Evolutionary conservation across 1,284 basidiomycete species (phyloP).

Genomic region (Exobasidium rhododendri): DNA sequence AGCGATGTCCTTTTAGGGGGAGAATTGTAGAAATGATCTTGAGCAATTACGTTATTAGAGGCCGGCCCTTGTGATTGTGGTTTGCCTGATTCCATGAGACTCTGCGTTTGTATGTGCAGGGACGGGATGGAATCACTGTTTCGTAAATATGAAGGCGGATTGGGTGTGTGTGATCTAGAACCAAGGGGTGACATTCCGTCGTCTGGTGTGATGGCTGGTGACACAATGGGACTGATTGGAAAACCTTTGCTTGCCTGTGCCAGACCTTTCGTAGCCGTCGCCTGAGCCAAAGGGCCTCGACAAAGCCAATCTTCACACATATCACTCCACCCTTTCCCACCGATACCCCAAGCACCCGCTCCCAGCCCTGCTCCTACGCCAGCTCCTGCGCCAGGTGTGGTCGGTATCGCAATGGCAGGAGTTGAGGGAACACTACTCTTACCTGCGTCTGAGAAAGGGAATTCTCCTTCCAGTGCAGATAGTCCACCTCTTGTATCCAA

Average conservation of each 20-base stretch:
- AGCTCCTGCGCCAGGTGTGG: slow-evolving; percentile 10
- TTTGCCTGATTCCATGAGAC: neutral
- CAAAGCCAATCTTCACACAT: slow-evolving; percentile 56
- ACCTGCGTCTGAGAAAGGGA: neutral
- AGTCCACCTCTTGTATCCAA: neutral
- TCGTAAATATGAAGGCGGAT: neutral
- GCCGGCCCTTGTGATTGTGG: neutral
- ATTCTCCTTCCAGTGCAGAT: neutral
- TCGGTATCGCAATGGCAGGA: neutral
- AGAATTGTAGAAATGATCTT: neutral
- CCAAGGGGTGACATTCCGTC: neutral
- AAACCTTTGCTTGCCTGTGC: neutral
- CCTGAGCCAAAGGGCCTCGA: slow-evolving; percentile 30
- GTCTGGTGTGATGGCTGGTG: slow-evolving; percentile 7
- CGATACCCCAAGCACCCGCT: slow-evolving; percentile 21
- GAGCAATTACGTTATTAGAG: neutral
- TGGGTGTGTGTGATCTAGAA: neutral
- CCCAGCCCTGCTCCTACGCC: slow-evolving; percentile 17
- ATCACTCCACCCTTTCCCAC: slow-evolving; percentile 54
- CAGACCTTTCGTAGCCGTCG: slow-evolving; percentile 16
- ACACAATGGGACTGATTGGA: neutral
- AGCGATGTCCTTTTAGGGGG: neutral
- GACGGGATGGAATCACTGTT: neutral
- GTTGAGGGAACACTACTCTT: neutral
- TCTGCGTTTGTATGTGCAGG: neutral